phyloP scores from a whole-genome alignment of 345 rosid species.

The Citrus cavaleriei region DNA sequence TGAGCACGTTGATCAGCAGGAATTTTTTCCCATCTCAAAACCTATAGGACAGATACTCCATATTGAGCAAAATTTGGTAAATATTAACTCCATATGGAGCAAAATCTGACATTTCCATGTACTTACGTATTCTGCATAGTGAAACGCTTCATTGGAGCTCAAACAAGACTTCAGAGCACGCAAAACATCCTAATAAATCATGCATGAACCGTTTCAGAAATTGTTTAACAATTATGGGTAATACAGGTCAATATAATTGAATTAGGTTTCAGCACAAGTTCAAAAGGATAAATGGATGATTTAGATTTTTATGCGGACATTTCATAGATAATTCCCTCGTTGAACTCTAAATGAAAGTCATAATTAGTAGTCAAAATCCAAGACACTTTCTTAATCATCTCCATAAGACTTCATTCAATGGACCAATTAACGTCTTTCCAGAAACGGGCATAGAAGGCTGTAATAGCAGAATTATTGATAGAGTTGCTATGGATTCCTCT shows the following conservation, averaged over 20 bases:
- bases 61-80: neutral
- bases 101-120: neutral
- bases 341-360: neutral
- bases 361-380: neutral
- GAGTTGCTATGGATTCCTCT: too few relatives aligned
- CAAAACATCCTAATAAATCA: slow-evolving; percentile 63
- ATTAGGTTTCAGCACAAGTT: neutral
- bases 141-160: slow-evolving; percentile 63
- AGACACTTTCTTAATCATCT: neutral
- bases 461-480: neutral
- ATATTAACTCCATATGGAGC: neutral
- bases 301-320: neutral
- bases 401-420: neutral
- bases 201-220: neutral
- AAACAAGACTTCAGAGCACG: slow-evolving; percentile 59
- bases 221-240: neutral
- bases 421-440: neutral
- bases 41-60: slow-evolving; percentile 29
- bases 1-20: slow-evolving; percentile 88
- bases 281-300: neutral
- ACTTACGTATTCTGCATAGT: slow-evolving; percentile 88
- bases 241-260: neutral
- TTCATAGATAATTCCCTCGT: too few relatives aligned
- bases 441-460: neutral
- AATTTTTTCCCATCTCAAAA: slow-evolving; percentile 85